Percentiles rank a stretch among this genome's conserved stretches.
phyloP scores from a whole-genome alignment of 768 basidiomycete species.

The Pleurotus citrinopileatus region DNA sequence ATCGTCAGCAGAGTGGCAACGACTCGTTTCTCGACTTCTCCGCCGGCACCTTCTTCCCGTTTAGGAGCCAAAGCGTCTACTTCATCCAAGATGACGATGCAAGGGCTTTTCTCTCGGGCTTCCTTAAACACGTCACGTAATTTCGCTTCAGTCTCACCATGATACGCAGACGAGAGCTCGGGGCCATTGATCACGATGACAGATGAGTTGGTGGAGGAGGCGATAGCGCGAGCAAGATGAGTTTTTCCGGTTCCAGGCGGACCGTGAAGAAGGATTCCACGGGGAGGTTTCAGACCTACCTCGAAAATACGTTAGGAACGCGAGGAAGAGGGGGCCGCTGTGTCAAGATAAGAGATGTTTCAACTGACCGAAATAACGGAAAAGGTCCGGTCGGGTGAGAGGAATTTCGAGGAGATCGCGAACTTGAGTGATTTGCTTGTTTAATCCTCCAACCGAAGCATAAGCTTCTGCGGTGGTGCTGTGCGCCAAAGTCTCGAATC shows the following conservation, averaged over 20 bases:
- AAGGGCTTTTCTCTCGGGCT: constrained; percentile 79
- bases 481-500: constrained; percentile 46
- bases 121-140: constrained; percentile 88
- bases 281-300: constrained; percentile 88
- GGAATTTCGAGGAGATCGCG: constrained; percentile 85
- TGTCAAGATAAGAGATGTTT: constrained; percentile 5
- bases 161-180: constrained; percentile 91
- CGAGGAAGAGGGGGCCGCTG: not conserved
- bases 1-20: constrained; percentile 94
- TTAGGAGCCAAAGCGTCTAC: constrained; percentile 92
- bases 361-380: constrained; percentile 64
- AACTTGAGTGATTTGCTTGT: constrained; percentile 84
- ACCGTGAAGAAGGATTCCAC: constrained; percentile 91
- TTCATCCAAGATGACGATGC: constrained; percentile 94
- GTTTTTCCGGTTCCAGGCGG: constrained; percentile 99
- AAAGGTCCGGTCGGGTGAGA: constrained; percentile 77
- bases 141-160: constrained; percentile 93
- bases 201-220: constrained; percentile 78
- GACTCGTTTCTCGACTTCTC: constrained; percentile 94
- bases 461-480: constrained; percentile 57
- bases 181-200: constrained; percentile 96
- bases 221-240: constrained; percentile 91
- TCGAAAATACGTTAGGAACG: not conserved
- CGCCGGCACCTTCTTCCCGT: constrained; percentile 85
- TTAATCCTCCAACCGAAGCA: constrained; percentile 81